These are phyloP conservation scores for Alternaria viburni DNA, from an alignment of 2,329 filamentous ascomycete genomes.

Conservation along the genomic window DNA sequence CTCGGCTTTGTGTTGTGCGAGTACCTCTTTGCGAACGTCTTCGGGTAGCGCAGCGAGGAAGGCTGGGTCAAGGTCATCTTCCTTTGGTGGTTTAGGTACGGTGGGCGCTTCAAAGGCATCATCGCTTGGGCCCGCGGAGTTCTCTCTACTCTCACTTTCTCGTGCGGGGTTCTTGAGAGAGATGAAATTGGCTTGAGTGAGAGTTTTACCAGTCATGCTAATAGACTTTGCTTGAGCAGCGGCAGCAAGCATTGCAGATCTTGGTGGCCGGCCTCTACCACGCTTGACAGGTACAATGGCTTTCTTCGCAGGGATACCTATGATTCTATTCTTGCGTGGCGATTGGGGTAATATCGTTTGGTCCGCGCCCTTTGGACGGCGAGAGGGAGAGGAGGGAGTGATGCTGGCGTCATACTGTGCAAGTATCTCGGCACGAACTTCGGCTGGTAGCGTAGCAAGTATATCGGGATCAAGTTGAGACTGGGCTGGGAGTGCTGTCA, in stretches of 20 bases:
- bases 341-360: slow-evolving; percentile 48
- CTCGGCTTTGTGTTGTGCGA: slow-evolving; percentile 69
- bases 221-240: slow-evolving; percentile 58
- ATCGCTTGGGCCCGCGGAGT: slow-evolving; percentile 24
- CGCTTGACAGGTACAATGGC: slow-evolving; percentile 69
- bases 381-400: slow-evolving; percentile 38
- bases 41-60: slow-evolving; percentile 85
- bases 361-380: slow-evolving; percentile 43
- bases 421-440: slow-evolving; percentile 84
- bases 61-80: slow-evolving; percentile 54
- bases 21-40: slow-evolving; percentile 69
- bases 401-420: slow-evolving; percentile 65
- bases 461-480: slow-evolving; percentile 86
- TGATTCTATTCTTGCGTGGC: slow-evolving; percentile 60
- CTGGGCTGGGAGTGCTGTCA: slow-evolving; percentile 61
- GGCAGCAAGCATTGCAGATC: slow-evolving; percentile 48
- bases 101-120: slow-evolving; percentile 31
- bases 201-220: slow-evolving; percentile 40
- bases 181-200: slow-evolving; percentile 79
- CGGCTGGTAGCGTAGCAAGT: slow-evolving; percentile 80
- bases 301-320: slow-evolving; percentile 59
- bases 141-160: slow-evolving; percentile 17
- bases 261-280: slow-evolving; percentile 60
- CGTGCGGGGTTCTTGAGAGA: slow-evolving; percentile 40
- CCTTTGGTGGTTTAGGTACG: background rate